Percentiles rank a stretch among this genome's conserved stretches.
phyloP scores from a whole-genome alignment of 2,329 filamentous ascomycete species.

The Kalmusia sp. region DNA sequence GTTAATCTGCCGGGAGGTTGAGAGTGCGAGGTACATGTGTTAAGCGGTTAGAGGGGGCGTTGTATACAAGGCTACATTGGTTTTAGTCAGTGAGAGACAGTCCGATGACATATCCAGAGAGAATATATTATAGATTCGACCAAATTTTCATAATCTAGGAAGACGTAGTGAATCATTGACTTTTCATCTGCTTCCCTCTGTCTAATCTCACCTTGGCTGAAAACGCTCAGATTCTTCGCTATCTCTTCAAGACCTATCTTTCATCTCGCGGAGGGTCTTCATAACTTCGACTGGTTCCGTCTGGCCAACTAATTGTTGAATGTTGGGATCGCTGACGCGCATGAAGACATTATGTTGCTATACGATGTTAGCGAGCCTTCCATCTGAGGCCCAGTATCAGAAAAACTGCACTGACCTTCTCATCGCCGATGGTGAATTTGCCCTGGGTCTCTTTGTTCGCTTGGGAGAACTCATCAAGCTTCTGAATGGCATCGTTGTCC shows the following conservation, averaged over 20 bases:
- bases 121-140: too few species aligned
- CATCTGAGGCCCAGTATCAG: not conserved
- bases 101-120: too few species aligned
- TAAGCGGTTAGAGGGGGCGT: too few species aligned
- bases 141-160: too few species aligned
- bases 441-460: conserved; percentile 89
- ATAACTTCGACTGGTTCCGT: conserved; percentile 84
- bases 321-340: conserved; percentile 82
- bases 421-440: conserved; percentile 94
- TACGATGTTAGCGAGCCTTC: not conserved
- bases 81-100: too few species aligned
- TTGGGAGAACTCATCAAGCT: conserved; percentile 77
- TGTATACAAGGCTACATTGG: too few species aligned
- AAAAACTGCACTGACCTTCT: conserved; percentile 70
- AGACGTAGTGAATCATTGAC: too few species aligned
- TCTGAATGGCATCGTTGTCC: conserved; percentile 74
- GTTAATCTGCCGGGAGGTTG: too few species aligned
- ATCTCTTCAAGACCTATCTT: conserved; percentile 64
- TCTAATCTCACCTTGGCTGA: not conserved
- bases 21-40: too few species aligned
- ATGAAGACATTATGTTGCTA: conserved; percentile 97
- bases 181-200: too few species aligned
- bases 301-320: conserved; percentile 84
- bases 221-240: not conserved
- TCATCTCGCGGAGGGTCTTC: conserved; percentile 85